phyloP scores from a whole-genome alignment of 345 rosid species.

The Abelmoschus esculentus region DNA sequence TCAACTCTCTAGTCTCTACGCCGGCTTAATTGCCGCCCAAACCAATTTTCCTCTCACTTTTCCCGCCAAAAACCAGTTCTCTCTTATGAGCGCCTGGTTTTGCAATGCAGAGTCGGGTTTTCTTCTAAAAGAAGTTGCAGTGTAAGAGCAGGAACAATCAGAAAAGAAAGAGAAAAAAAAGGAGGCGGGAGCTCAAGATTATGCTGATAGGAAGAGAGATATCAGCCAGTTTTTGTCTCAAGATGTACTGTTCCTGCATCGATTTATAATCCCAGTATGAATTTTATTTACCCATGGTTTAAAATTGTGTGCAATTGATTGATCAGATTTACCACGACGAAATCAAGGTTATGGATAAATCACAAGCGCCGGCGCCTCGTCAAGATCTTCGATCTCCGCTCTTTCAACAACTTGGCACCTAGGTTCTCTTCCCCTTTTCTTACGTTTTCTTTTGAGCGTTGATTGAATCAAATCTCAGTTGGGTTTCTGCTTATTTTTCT shows the following conservation, averaged over 20 bases:
- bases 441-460: neutral
- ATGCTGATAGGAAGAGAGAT: slow-evolving; percentile 26
- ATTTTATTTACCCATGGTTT: neutral
- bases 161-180: neutral
- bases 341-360: slow-evolving; percentile 66
- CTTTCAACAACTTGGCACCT: slow-evolving; percentile 54
- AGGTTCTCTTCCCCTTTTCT: slow-evolving; percentile 17
- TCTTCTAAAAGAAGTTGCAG: neutral
- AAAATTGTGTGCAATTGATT: neutral
- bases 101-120: neutral
- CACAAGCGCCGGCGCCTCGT: slow-evolving; percentile 61
- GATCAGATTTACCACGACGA: slow-evolving; percentile 65
- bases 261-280: neutral
- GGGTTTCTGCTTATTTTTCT: neutral
- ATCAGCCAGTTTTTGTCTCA: slow-evolving; percentile 68
- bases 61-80: slow-evolving; percentile 30
- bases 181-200: slow-evolving; percentile 19
- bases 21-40: slow-evolving; percentile 31
- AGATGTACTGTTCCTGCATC: slow-evolving; percentile 29
- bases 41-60: neutral
- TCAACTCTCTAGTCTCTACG: neutral
- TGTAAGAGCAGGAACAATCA: neutral
- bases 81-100: neutral
- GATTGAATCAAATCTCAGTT: neutral
- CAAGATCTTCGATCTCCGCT: slow-evolving; percentile 77